Percentiles rank a stretch among this genome's conserved stretches.
Evolutionary conservation across 371 early-diverging fungal species (phyloP).

Genomic region (Mucor velutinosus): DNA sequence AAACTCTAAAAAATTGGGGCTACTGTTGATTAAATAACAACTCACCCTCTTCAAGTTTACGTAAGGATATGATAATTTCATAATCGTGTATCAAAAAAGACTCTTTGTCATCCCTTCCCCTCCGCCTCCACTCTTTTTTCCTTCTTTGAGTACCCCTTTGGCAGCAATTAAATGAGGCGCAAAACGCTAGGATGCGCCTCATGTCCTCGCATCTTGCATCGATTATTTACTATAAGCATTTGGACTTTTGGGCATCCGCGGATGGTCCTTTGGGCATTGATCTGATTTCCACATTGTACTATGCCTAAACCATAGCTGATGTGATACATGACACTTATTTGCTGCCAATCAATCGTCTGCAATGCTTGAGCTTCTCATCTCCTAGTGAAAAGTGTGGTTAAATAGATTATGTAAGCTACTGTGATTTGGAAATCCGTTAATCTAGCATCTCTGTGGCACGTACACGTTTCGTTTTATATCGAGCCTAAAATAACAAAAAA

Average conservation of each 20-base stretch:
- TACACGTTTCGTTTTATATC: not conserved
- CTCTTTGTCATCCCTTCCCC: not conserved
- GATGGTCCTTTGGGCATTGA: not conserved
- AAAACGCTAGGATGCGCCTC: not conserved
- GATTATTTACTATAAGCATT: not conserved
- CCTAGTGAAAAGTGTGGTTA: not conserved
- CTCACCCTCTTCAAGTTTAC: constrained; percentile 6
- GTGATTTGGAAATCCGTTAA: not conserved
- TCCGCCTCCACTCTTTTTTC: not conserved
- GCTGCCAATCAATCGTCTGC: not conserved
- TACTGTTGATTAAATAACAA: not conserved
- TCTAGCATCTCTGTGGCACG: not conserved
- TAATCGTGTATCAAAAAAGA: not conserved
- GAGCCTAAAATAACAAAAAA: not conserved
- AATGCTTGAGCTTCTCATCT: constrained; percentile 1
- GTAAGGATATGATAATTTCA: not conserved
- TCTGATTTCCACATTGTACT: not conserved
- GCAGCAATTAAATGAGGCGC: not conserved
- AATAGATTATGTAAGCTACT: not conserved
- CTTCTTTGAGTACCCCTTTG: not conserved
- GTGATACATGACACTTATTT: not conserved
- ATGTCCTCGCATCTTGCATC: not conserved
- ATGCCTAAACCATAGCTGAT: not conserved
- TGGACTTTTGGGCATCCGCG: not conserved
- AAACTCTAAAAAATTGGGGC: constrained; percentile 13